Percentiles rank a stretch among this genome's conserved stretches.
These are phyloP conservation scores for Rutidosis leptorrhynchoides DNA, from an alignment of 129 eudicot species.

Conservation along the genomic window DNA sequence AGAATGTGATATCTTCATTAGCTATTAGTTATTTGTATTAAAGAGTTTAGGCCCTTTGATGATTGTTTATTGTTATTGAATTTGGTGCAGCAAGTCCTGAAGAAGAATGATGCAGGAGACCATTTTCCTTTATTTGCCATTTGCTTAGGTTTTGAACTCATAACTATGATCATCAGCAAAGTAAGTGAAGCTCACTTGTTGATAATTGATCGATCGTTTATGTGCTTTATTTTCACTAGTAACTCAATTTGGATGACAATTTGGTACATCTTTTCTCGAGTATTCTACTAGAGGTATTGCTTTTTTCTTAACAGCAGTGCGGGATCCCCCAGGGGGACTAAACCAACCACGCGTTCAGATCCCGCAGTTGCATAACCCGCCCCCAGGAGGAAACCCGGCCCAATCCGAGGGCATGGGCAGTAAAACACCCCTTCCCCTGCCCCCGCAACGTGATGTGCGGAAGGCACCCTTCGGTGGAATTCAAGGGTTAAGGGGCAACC, in stretches of 20 bases:
- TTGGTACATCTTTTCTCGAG: conserved; percentile 6
- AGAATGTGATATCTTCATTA: neutral
- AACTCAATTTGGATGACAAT: neutral
- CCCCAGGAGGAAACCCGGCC: no score
- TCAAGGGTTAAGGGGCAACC: no score
- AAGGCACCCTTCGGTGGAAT: no score
- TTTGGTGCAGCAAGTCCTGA: conserved; percentile 58
- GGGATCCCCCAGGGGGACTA: no score
- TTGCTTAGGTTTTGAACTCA: conserved; percentile 86
- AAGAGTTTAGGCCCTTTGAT: neutral
- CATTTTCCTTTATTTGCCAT: conserved; percentile 78
- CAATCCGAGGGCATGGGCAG: no score
- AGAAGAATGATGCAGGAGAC: conserved; percentile 79
- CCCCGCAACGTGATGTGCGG: no score
- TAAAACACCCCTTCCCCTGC: no score
- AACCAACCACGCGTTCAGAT: no score
- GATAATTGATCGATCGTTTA: neutral
- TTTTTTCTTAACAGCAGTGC: no score
- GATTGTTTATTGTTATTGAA: conserved; percentile 7
- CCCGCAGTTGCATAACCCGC: no score
- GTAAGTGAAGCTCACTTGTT: conserved; percentile 36
- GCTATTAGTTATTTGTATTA: neutral
- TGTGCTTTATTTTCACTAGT: conserved; percentile 2
- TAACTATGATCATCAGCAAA: conserved; percentile 76
- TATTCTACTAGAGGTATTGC: neutral